Conservation (phyloP, 257 asterid genomes). For the Plectranthus barbatus region DNA sequence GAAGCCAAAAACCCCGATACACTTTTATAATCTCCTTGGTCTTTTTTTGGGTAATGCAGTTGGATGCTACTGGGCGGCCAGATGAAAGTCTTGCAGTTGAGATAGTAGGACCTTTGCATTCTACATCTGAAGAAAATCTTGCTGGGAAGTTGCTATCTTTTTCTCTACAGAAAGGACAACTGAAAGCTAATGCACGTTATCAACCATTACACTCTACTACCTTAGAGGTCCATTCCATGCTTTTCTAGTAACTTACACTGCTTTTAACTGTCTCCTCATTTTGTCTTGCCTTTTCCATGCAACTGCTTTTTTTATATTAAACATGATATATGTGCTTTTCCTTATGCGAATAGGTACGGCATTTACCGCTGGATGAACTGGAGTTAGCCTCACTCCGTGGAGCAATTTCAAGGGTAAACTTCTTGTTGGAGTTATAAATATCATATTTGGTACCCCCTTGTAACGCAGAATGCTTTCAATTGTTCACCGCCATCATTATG, state of each 20-base stretch:
- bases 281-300: slow-evolving; percentile 1
- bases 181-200: slow-evolving; percentile 77
- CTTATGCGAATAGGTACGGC: slow-evolving; percentile 59
- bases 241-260: slow-evolving; percentile 4
- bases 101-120: slow-evolving; percentile 80
- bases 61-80: slow-evolving; percentile 94
- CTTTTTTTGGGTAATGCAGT: slow-evolving; percentile 44
- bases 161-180: slow-evolving; percentile 94
- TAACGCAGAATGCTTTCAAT: neutral
- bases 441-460: slow-evolving; percentile 3
- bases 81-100: slow-evolving; percentile 93
- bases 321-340: slow-evolving; percentile 13
- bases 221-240: slow-evolving; percentile 63
- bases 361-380: slow-evolving; percentile 94
- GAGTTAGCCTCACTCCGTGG: slow-evolving; percentile 99
- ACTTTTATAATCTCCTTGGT: slow-evolving; percentile 1
- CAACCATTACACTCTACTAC: slow-evolving; percentile 78
- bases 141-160: slow-evolving; percentile 72
- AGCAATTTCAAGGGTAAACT: slow-evolving; percentile 74
- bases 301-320: slow-evolving; percentile 6
- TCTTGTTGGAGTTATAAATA: slow-evolving; percentile 9
- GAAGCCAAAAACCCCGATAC: slow-evolving; percentile 1
- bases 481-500: neutral
- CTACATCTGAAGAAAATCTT: slow-evolving; percentile 69
- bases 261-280: neutral